Evolutionary conservation across 768 basidiomycete species (phyloP), one percentile per base, ranked within the genome.

Genomic region (Cystofilobasidium ferigula): DNA sequence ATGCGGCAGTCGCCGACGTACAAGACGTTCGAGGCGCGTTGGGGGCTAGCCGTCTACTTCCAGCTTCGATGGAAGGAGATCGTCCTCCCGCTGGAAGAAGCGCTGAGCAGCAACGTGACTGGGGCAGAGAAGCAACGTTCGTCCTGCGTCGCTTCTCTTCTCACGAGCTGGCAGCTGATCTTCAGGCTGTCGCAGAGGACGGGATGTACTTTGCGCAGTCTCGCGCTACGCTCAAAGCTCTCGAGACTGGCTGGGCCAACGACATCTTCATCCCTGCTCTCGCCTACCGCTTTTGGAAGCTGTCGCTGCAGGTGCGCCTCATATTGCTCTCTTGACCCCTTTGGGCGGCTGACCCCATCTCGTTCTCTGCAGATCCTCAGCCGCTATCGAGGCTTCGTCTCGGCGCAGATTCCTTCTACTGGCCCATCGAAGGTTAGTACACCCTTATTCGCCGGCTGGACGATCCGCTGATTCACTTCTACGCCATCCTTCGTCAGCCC

Each of bases 11-110:
- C 90, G 74, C 82, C 84, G 0, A 79, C 84, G 4, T 94, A 85
- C 74, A 69, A 72, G 28, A 76, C 84, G 1, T 95, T 98, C 73
- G 83, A 87, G 72, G 81, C 83, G 68, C 82, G 91, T 40, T 99
- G 95, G 93, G 95, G 98, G 73, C 81, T 99, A 3, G 88, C 90
- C 1, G 87, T 98, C 12, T 98, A 98, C 74, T 98, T 94, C 75
- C 95, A 99, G 72, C 79, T 99, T 68, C 82, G 94, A 51, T 94
- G 93, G 90, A 95, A 95, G 76, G 94, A 95, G 72, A 88, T 94
- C 60, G 84, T 92, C 0, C 77, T 81, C 0, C 80, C 79, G 58
- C 77, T 95, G 20, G 95, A 99, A 77, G 85, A 86, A 16, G 76
- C 78, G 2, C 76, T 98, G 32, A 56, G 61, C 68, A 13, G n/a